Conservation (phyloP, 2,329 filamentous ascomycete genomes). For the Bipolaris zeicola region DNA sequence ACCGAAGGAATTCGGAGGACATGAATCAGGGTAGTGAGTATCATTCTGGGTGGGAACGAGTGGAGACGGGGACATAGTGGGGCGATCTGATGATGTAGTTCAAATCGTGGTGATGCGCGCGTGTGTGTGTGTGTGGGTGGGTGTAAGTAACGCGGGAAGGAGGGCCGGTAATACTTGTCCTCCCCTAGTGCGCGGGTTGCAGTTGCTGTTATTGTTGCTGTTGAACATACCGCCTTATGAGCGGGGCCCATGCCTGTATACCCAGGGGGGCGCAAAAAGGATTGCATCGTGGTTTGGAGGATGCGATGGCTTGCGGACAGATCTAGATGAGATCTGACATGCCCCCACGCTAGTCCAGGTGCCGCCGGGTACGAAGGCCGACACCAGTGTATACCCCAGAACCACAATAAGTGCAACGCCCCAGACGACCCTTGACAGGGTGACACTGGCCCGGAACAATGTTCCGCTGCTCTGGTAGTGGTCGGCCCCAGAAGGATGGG, state of each 20-base stretch:
- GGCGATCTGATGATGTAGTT: background rate
- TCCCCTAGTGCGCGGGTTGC: background rate
- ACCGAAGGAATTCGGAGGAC: background rate
- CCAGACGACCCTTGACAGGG: background rate
- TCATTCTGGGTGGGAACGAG: background rate
- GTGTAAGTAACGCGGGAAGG: background rate
- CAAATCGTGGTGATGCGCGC: background rate
- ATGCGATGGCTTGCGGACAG: background rate
- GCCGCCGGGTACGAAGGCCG: background rate
- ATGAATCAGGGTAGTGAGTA: background rate
- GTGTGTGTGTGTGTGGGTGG: background rate
- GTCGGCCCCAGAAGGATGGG: background rate
- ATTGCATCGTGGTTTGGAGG: background rate
- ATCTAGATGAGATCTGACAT: conserved; percentile 1
- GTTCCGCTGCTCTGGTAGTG: background rate
- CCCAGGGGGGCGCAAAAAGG: background rate
- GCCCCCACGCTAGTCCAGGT: background rate
- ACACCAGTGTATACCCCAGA: background rate
- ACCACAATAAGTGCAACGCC: background rate
- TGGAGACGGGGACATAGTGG: background rate
- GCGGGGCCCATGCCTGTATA: background rate
- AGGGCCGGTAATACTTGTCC: background rate
- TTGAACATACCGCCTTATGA: background rate
- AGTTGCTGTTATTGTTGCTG: background rate
- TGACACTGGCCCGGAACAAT: background rate